A percentile compares a stretch with the other conserved stretches of the same genome.
These are phyloP conservation scores for Mrakia blollopis DNA, from an alignment of 768 basidiomycete genomes.

Conservation along the genomic window DNA sequence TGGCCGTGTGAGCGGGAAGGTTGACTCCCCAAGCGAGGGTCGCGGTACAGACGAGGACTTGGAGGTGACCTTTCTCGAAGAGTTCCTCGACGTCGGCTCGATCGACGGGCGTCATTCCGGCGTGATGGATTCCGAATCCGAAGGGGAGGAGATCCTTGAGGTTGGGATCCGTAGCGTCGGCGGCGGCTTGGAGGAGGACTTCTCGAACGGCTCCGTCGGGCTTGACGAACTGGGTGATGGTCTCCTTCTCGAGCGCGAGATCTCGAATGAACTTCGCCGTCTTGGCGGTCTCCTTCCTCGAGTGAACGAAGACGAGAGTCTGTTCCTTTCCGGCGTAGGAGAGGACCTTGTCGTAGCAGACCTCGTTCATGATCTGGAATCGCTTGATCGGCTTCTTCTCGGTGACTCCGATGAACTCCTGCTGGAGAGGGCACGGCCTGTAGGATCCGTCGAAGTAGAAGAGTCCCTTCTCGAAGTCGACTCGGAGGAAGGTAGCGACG, in stretches of 20 bases:
- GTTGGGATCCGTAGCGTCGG: constrained; percentile 73
- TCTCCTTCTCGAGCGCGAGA: constrained; percentile 92
- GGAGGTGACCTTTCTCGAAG: constrained; percentile 84
- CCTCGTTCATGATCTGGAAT: constrained; percentile 96
- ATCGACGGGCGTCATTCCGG: constrained; percentile 89
- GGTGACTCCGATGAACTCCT: constrained; percentile 94
- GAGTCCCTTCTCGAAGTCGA: constrained; percentile 82
- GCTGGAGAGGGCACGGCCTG: constrained; percentile 88
- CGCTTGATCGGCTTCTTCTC: constrained; percentile 99
- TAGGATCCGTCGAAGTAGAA: constrained; percentile 97
- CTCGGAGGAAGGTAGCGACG: constrained; percentile 93
- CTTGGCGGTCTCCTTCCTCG: constrained; percentile 96
- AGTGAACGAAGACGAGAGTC: constrained; percentile 94
- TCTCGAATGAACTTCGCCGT: constrained; percentile 92
- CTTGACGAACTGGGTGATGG: constrained; percentile 90
- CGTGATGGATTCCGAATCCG: constrained; percentile 96
- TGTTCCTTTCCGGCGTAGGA: constrained; percentile 80
- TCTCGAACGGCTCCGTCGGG: constrained; percentile 87
- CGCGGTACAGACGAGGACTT: constrained; percentile 93
- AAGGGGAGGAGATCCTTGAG: constrained; percentile 87
- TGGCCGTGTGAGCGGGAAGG: constrained; percentile 91
- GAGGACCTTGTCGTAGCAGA: constrained; percentile 95
- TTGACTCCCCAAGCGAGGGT: constrained; percentile 99
- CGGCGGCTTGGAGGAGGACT: constrained; percentile 77
- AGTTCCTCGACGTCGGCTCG: constrained; percentile 88